Evolutionary conservation across 2,329 filamentous ascomycete species (phyloP).

Genomic region (Fusarium lateritium): DNA sequence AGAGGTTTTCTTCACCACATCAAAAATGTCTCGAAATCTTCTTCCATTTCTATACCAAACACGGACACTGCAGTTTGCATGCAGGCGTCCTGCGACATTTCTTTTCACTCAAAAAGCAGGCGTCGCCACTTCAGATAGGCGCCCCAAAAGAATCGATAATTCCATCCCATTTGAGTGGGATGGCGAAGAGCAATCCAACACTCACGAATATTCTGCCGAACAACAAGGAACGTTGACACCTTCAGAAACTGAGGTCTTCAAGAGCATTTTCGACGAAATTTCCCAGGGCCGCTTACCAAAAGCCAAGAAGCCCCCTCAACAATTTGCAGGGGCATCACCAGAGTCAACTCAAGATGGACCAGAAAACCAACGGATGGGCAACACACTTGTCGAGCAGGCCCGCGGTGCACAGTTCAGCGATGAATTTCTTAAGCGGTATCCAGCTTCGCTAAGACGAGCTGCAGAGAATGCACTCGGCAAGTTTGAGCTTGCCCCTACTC

Average conservation of each 20-base stretch:
- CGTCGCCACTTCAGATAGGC: constrained; percentile 30
- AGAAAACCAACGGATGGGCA: constrained; percentile 28
- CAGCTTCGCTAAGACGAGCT: constrained; percentile 56
- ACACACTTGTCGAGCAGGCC: constrained; percentile 54
- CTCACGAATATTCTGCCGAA: constrained; percentile 35
- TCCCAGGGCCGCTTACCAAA: constrained; percentile 54
- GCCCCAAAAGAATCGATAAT: constrained; percentile 48
- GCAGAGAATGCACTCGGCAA: constrained; percentile 58
- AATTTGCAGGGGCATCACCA: constrained; percentile 8
- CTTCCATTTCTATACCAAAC: constrained; percentile 82
- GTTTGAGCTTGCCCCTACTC: constrained; percentile 53
- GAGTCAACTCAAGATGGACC: not conserved
- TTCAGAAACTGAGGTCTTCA: constrained; percentile 70
- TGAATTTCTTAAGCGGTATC: constrained; percentile 57
- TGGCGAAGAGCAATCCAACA: constrained; percentile 57
- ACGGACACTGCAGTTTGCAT: constrained; percentile 63
- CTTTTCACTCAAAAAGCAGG: constrained; percentile 42
- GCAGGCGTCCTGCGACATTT: constrained; percentile 47
- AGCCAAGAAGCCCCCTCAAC: constrained; percentile 44
- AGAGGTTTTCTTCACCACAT: not conserved
- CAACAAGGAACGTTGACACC: constrained; percentile 69
- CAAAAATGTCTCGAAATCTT: constrained; percentile 64
- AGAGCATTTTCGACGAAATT: constrained; percentile 67
- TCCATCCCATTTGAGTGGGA: constrained; percentile 69
- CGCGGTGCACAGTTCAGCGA: constrained; percentile 53